Evolutionary conservation across 1,284 basidiomycete genomes (phyloP).

Genomic region (Calocybe gambosa): DNA sequence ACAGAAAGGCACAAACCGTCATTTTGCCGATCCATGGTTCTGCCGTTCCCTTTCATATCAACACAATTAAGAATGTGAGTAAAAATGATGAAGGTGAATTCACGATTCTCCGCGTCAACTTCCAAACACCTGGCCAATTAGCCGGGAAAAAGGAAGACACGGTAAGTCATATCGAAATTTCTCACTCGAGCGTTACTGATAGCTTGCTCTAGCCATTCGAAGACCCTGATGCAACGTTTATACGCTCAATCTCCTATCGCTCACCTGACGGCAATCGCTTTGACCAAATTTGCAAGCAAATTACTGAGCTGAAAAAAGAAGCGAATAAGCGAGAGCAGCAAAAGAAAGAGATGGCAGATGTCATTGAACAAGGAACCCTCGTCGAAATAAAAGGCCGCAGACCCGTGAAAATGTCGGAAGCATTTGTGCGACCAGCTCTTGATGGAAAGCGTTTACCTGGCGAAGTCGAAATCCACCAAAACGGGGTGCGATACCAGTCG

Average conservation of each 20-base stretch:
- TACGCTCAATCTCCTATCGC: conserved; percentile 93
- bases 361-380: conserved; percentile 90
- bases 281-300: conserved; percentile 84
- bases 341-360: conserved; percentile 97
- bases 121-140: conserved; percentile 96
- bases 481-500: conserved; percentile 91
- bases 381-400: conserved; percentile 83
- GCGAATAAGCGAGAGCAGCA: conserved; percentile 97
- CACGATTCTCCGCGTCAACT: conserved; percentile 95
- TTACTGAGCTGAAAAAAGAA: conserved; percentile 94
- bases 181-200: not conserved
- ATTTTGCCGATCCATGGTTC: conserved; percentile 93
- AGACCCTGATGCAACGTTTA: conserved; percentile 94
- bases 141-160: conserved; percentile 99
- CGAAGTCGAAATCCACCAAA: conserved; percentile 96
- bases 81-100: conserved; percentile 97
- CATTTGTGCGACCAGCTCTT: conserved; percentile 89
- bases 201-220: conserved; percentile 75
- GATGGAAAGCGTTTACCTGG: conserved; percentile 93
- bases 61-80: conserved; percentile 96
- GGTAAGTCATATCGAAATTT: conserved; percentile 31
- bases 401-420: conserved; percentile 82
- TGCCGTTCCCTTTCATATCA: conserved; percentile 97
- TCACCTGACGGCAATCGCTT: conserved; percentile 88
- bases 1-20: conserved; percentile 86